These are phyloP conservation scores for Didymella segeticola DNA, from an alignment of 2,329 filamentous ascomycete species.

Conservation along the genomic window DNA sequence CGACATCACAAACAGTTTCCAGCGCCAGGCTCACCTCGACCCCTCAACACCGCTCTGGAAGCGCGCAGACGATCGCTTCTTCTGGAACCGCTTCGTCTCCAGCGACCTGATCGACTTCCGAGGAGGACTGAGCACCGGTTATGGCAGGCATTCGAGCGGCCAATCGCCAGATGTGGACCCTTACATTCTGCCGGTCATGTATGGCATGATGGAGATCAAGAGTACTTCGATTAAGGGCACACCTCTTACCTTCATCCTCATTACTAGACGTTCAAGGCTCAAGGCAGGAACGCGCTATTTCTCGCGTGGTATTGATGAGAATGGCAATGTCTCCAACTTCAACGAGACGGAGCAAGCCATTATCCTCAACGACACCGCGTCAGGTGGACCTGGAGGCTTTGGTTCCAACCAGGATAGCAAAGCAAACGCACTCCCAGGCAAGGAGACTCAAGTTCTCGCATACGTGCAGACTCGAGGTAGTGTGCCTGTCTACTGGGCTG, in stretches of 20 bases:
- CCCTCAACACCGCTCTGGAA: conserved; percentile 80
- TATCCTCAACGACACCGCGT: conserved; percentile 81
- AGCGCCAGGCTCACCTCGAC: conserved; percentile 84
- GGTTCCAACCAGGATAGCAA: conserved; percentile 77
- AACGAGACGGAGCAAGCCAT: conserved; percentile 97
- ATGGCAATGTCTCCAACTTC: conserved; percentile 97
- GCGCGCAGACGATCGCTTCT: conserved; percentile 94
- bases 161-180: conserved; percentile 82
- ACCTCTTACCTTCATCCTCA: conserved; percentile 82
- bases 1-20: conserved; percentile 96
- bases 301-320: conserved; percentile 89
- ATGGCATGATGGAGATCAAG: conserved; percentile 91
- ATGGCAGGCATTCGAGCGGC: conserved; percentile 66
- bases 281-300: conserved; percentile 93
- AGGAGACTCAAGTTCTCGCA: conserved; percentile 86
- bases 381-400: conserved; percentile 78
- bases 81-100: conserved; percentile 96
- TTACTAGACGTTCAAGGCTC: conserved; percentile 87
- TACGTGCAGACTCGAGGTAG: conserved; percentile 97
- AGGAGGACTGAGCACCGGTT: conserved; percentile 59
- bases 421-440: conserved; percentile 60
- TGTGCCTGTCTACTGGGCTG: conserved; percentile 94
- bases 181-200: conserved; percentile 94
- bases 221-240: conserved; percentile 85
- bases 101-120: conserved; percentile 92